Evolutionary conservation across 2,329 filamentous ascomycete genomes (phyloP), one percentile per base, ranked within the genome.

Genomic region (Trichoderma atroviride): DNA sequence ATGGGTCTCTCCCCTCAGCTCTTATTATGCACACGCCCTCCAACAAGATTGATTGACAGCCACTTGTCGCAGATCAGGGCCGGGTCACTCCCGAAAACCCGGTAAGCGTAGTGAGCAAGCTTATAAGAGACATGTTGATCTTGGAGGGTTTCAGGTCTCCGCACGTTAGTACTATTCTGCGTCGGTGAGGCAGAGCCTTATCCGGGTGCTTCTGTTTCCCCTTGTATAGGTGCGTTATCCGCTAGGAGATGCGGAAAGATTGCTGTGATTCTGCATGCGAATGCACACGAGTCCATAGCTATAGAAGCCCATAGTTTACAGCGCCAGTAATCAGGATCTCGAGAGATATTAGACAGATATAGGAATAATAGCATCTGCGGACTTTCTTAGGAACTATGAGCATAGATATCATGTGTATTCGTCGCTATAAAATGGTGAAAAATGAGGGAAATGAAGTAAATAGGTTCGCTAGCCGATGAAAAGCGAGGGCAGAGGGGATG

Each of bases 1-100:
- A 47, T n/a, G n/a, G 13, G 1, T 19, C 10, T 22, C 19, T 22
- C 6, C 47, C 4, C 11, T 53, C n/a, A 27, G 22, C 50, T 40
- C 22, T 50, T 55, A 57, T 24, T 43, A 57, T 33, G n/a, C 35
- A 65, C 33, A 29, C 35, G 3, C 62, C 24, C 52, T 33, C 35
- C 37, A 43, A 5, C 29, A 16, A 24, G n/a, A 35, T 63, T 22
- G 16, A 40, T 19, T 40, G 37, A 19, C 37, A 33, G 50, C 60
- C 47, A 19, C 60, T 16, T 16, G 16, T 53, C 14, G 31, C 35
- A 31, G 55, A 37, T 58, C 55, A 53, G 43, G 47, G n/a, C 50
- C 29, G 31, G 60, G 3, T 29, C 22, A 27, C 60, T 37, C 60
- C 53, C 53, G 29, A 47, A 7, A 47, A 35, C 53, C 62, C 13